Conservation (phyloP, 2,329 filamentous ascomycete species). For the Juglanconis sp. region DNA sequence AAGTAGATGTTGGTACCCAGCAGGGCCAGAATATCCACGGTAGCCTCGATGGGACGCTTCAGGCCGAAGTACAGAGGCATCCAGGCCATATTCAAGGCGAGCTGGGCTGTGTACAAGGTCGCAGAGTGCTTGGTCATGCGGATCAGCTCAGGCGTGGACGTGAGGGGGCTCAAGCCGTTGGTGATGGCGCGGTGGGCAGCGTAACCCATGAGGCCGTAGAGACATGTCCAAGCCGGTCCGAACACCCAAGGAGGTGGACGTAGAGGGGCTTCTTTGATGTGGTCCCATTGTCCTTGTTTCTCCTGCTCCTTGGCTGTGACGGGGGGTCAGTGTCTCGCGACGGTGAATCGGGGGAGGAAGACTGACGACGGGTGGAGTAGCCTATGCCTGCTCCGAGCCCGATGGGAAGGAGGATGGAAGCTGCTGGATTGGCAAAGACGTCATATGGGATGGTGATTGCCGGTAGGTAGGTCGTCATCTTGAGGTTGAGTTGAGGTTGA, state of each 20-base stretch:
- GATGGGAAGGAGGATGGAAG: constrained; percentile 73
- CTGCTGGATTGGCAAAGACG: constrained; percentile 69
- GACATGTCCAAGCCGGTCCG: constrained; percentile 62
- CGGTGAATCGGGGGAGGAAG: not conserved
- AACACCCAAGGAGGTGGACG: constrained; percentile 61
- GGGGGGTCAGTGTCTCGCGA: constrained; percentile 2
- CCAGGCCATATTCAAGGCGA: constrained; percentile 82
- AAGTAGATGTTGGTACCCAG: constrained; percentile 71
- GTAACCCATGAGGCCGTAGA: constrained; percentile 84
- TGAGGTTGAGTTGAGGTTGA: constrained; percentile 21
- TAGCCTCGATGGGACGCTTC: constrained; percentile 69
- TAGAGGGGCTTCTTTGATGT: constrained; percentile 67
- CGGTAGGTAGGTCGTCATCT: constrained; percentile 79
- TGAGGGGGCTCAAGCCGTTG: constrained; percentile 56
- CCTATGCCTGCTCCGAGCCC: constrained; percentile 71
- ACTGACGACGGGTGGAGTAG: constrained; percentile 62
- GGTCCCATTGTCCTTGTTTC: constrained; percentile 52
- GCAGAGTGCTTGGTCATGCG: constrained; percentile 63
- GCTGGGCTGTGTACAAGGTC: constrained; percentile 80
- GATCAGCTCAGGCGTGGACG: constrained; percentile 48
- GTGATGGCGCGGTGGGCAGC: constrained; percentile 75
- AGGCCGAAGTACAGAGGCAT: constrained; percentile 90
- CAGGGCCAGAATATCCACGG: constrained; percentile 71
- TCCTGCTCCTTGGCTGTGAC: constrained; percentile 41
- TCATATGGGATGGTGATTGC: constrained; percentile 69